phyloP scores from a whole-genome alignment of 2,329 filamentous ascomycete genomes.

The Colletotrichum spaethianum region DNA sequence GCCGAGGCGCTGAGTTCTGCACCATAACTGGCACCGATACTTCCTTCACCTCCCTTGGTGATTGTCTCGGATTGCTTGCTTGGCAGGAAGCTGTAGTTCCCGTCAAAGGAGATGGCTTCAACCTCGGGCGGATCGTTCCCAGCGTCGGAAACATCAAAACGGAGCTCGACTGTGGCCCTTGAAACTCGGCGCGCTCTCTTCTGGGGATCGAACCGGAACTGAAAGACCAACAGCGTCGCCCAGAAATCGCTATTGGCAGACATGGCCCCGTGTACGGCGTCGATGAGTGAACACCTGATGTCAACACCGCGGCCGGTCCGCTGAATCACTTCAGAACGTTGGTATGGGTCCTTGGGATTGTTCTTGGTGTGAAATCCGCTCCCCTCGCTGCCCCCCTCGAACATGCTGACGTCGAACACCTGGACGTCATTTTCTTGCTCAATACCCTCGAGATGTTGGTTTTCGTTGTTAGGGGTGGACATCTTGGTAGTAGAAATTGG shows the following conservation, averaged over 20 bases:
- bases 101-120: conserved; percentile 42
- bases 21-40: conserved; percentile 24
- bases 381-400: conserved; percentile 21
- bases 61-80: conserved; percentile 37
- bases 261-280: not conserved
- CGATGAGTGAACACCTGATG: not conserved
- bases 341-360: conserved; percentile 44
- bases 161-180: not conserved
- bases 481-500: not conserved
- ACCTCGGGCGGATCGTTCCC: conserved; percentile 43
- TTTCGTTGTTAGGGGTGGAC: not conserved
- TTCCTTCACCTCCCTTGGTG: conserved; percentile 22
- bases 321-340: conserved; percentile 35
- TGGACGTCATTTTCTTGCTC: not conserved
- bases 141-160: conserved; percentile 29
- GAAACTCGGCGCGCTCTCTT: not conserved
- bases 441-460: not conserved
- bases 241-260: not conserved
- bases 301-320: not conserved
- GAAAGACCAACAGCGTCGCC: not conserved
- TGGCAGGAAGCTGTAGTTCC: conserved; percentile 23
- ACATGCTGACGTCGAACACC: conserved; percentile 5
- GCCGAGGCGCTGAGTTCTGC: conserved; percentile 37
- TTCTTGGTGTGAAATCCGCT: conserved; percentile 45
- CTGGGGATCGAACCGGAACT: not conserved